phyloP scores from a whole-genome alignment of 441 rosid genomes.

The Isatis lusitanica region DNA sequence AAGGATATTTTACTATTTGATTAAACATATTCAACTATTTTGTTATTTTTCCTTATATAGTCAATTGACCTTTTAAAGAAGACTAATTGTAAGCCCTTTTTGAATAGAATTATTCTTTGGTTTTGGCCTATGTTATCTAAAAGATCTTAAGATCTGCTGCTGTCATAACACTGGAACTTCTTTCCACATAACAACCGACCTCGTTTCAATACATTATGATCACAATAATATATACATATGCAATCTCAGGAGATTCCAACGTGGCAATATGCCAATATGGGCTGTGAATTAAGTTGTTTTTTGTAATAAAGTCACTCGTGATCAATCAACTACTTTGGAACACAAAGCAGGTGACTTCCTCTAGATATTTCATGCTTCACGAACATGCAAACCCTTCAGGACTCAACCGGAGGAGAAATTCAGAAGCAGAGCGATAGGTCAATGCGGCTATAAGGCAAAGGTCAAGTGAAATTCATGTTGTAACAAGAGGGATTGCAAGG shows the following conservation, averaged over 20 bases:
- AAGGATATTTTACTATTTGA: not conserved
- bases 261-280: slow-evolving; percentile 4
- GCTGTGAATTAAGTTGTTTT: not conserved
- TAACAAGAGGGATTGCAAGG: slow-evolving; percentile 93
- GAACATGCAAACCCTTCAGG: not conserved
- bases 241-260: not conserved
- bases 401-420: not conserved
- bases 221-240: slow-evolving; percentile 3
- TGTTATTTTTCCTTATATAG: no score
- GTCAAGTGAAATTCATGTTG: slow-evolving; percentile 54
- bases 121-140: not conserved
- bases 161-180: slow-evolving; percentile 1
- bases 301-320: not conserved
- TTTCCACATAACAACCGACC: not conserved
- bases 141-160: not conserved
- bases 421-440: not conserved
- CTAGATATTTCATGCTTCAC: slow-evolving; percentile 19
- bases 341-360: slow-evolving; percentile 1
- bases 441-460: slow-evolving; percentile 9
- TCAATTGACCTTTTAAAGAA: not conserved
- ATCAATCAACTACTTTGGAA: not conserved
- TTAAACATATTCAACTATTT: not conserved
- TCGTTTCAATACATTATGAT: not conserved
- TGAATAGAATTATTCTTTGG: not conserved
- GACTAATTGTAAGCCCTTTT: not conserved